Evolutionary conservation across 2,329 filamentous ascomycete genomes (phyloP).

Genomic region (Hymenoscyphus occultus): DNA sequence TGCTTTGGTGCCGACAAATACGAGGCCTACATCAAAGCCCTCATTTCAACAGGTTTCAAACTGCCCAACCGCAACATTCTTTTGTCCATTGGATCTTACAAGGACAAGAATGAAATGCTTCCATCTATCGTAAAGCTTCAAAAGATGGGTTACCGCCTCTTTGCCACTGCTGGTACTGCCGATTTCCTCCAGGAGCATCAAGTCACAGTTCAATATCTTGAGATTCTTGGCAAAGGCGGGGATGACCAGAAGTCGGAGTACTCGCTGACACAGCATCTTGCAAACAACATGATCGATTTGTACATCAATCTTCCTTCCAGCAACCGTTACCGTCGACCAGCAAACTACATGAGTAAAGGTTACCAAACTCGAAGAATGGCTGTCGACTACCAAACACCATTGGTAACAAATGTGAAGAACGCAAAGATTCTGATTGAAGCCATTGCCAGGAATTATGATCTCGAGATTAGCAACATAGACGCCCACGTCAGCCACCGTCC

Average conservation of each 20-base stretch:
- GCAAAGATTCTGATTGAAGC: slow-evolving; percentile 96
- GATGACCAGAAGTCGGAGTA: slow-evolving; percentile 92
- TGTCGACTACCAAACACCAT: slow-evolving; percentile 87
- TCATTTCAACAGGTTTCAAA: slow-evolving; percentile 94
- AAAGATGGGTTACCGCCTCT: slow-evolving; percentile 90
- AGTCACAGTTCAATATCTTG: slow-evolving; percentile 88
- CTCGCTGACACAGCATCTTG: slow-evolving; percentile 92
- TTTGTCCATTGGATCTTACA: slow-evolving; percentile 92
- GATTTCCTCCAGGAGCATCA: slow-evolving; percentile 94
- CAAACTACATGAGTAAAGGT: slow-evolving; percentile 97
- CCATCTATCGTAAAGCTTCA: slow-evolving; percentile 87
- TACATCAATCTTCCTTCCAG: slow-evolving; percentile 99
- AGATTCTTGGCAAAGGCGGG: slow-evolving; percentile 74
- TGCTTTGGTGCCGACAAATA: slow-evolving; percentile 96
- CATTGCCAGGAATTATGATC: slow-evolving; percentile 81
- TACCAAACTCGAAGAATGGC: slow-evolving; percentile 97
- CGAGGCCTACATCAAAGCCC: slow-evolving; percentile 94
- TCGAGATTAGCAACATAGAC: slow-evolving; percentile 80
- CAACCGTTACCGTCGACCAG: slow-evolving; percentile 94
- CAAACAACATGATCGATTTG: slow-evolving; percentile 95
- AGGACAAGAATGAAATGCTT: slow-evolving; percentile 97
- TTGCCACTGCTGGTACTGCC: slow-evolving; percentile 92
- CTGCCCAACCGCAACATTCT: slow-evolving; percentile 94
- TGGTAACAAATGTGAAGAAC: slow-evolving; percentile 99
- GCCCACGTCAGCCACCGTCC: slow-evolving; percentile 87